Conservation (phyloP, 345 rosid species). For the Draba incana region DNA sequence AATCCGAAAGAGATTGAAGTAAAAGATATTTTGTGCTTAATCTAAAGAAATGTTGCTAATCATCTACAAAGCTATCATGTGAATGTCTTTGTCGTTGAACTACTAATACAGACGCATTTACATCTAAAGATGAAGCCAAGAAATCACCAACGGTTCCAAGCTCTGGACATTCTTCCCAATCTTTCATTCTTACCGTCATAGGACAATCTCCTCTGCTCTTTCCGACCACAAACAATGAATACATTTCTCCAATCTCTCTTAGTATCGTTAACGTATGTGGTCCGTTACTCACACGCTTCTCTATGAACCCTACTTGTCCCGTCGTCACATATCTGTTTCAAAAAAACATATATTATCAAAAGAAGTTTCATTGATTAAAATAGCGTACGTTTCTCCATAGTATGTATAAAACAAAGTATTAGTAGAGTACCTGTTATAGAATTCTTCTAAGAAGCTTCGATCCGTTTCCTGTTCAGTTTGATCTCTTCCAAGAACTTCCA, state of each 20-base stretch:
- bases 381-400: neutral
- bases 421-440: slow-evolving; percentile 55
- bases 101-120: slow-evolving; percentile 63
- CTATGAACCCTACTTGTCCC: slow-evolving; percentile 60
- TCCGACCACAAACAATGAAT: slow-evolving; percentile 68
- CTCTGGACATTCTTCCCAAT: slow-evolving; percentile 97
- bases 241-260: slow-evolving; percentile 56
- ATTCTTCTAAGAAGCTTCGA: slow-evolving; percentile 61
- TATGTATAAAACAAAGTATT: neutral
- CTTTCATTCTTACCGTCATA: slow-evolving; percentile 64
- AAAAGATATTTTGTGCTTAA: too few relatives aligned
- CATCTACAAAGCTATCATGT: slow-evolving; percentile 36
- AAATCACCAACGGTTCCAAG: slow-evolving; percentile 73
- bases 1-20: neutral
- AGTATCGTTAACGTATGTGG: slow-evolving; percentile 50
- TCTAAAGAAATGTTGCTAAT: slow-evolving; percentile 33
- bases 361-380: neutral
- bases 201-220: slow-evolving; percentile 57
- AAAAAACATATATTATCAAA: neutral
- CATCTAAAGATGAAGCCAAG: slow-evolving; percentile 62
- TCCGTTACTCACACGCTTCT: slow-evolving; percentile 56
- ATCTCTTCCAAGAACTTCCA: slow-evolving; percentile 47
- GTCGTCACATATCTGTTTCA: slow-evolving; percentile 55
- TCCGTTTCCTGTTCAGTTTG: slow-evolving; percentile 55
- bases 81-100: slow-evolving; percentile 65